phyloP scores from a whole-genome alignment of 805 yeast genomes.

The Novakomyces olei region DNA sequence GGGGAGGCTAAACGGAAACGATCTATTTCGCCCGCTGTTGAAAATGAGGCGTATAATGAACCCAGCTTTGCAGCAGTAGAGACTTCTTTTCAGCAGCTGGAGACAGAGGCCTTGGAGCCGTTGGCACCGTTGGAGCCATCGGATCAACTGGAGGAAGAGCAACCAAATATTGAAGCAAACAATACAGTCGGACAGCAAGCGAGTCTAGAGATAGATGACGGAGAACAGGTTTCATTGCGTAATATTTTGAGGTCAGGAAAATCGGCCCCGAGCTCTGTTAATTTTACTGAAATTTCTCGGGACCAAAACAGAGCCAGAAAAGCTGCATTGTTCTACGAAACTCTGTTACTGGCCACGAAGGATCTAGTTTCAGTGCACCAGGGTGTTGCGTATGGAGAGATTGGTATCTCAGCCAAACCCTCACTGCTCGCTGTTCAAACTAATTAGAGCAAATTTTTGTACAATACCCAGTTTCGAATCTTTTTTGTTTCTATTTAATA shows the following conservation, averaged over 20 bases:
- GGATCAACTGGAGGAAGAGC: not conserved
- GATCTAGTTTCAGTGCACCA: constrained; percentile 48
- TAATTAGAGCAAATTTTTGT: no score
- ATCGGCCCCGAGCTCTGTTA: no score
- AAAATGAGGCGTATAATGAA: no score
- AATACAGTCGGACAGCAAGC: not conserved
- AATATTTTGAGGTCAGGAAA: no score
- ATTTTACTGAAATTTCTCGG: not conserved
- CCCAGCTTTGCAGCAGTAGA: not conserved
- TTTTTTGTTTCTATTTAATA: no score
- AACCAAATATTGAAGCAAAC: not conserved
- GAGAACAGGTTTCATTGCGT: constrained; percentile 1
- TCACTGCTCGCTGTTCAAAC: no score
- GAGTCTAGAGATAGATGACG: not conserved
- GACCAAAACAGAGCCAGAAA: constrained; percentile 26
- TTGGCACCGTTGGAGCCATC: not conserved
- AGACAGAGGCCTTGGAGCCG: not conserved
- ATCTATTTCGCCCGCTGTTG: no score
- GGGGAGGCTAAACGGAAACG: not conserved
- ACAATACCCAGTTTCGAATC: no score
- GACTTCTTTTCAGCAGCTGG: not conserved
- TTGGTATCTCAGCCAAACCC: constrained; percentile 30
- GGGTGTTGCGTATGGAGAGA: constrained; percentile 34
- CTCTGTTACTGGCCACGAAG: constrained; percentile 58
- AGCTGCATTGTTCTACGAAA: constrained; percentile 55